Conservation (phyloP, 805 yeast genomes). For the Kazachstania taianensis region DNA sequence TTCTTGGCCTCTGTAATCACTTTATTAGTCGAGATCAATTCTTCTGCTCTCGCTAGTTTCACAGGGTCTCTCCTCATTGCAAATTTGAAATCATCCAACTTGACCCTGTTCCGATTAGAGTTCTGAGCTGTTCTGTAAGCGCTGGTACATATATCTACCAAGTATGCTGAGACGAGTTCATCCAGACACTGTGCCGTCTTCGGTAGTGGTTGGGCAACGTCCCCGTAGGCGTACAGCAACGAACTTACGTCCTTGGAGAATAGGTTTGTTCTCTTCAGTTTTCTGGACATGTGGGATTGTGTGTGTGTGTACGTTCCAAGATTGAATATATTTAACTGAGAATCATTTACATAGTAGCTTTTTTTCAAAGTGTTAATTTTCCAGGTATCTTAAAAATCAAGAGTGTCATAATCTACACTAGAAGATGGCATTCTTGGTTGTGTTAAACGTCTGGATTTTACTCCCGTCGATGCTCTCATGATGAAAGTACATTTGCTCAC, state of each 20-base stretch:
- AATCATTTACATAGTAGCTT: too few species aligned
- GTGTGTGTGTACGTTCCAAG: too few species aligned
- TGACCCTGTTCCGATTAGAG: conserved; percentile 49
- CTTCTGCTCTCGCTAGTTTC: conserved; percentile 61
- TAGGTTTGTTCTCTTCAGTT: conserved; percentile 34
- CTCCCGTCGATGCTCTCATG: too few species aligned
- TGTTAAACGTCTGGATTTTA: too few species aligned
- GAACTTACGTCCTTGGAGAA: conserved; percentile 46
- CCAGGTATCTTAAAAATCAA: too few species aligned
- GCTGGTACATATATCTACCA: conserved; percentile 50
- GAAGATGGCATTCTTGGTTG: too few species aligned
- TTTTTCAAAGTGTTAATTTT: too few species aligned
- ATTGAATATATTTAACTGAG: too few species aligned
- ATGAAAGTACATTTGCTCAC: too few species aligned
- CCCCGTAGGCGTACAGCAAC: conserved; percentile 63
- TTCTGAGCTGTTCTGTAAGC: conserved; percentile 42
- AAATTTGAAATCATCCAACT: conserved; percentile 64
- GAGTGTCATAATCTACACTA: too few species aligned
- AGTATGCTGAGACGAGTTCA: conserved; percentile 54
- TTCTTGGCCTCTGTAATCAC: conserved; percentile 57
- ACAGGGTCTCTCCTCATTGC: conserved; percentile 56
- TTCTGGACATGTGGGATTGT: conserved; percentile 31
- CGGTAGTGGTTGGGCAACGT: conserved; percentile 52
- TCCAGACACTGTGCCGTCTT: conserved; percentile 60
- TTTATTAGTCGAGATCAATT: conserved; percentile 48